Conservation (phyloP, 2,329 filamentous ascomycete genomes). For the Aspergillus fischeri region DNA sequence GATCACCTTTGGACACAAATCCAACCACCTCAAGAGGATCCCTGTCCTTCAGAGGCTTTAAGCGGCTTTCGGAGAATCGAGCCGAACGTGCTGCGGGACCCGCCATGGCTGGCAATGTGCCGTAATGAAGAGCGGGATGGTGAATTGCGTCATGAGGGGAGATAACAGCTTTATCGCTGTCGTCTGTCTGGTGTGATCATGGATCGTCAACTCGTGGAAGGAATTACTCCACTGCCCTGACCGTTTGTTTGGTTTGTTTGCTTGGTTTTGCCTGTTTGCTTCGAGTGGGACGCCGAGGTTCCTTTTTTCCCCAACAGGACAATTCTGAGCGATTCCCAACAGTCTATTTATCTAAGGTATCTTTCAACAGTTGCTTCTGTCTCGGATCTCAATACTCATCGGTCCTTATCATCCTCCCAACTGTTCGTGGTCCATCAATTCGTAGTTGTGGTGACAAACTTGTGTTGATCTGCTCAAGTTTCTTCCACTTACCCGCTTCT, state of each 20-base stretch:
- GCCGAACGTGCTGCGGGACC: constrained; percentile 17
- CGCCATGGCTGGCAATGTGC: constrained; percentile 14
- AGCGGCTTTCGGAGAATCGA: constrained; percentile 37
- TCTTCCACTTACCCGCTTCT: background rate
- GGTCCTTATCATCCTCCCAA: background rate
- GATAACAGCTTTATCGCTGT: background rate
- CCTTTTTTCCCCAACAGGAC: background rate
- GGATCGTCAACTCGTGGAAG: background rate
- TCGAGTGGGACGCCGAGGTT: background rate
- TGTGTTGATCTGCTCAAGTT: constrained; percentile 5
- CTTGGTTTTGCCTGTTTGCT: constrained; percentile 20
- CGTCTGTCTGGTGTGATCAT: background rate
- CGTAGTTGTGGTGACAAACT: background rate
- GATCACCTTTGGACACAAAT: constrained; percentile 87
- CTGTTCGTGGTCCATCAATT: background rate
- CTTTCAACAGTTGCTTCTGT: background rate
- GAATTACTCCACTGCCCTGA: background rate
- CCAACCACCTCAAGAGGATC: constrained; percentile 80
- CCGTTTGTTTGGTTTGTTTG: constrained; percentile 28
- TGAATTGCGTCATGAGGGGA: constrained; percentile 2
- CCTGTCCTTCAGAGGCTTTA: constrained; percentile 73
- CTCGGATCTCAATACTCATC: background rate
- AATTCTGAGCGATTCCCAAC: constrained; percentile 3
- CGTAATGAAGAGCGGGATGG: background rate
- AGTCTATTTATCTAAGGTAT: background rate